These are phyloP conservation scores for Kwoniella mangroviensis DNA, from an alignment of 768 basidiomycete species.

Conservation along the genomic window DNA sequence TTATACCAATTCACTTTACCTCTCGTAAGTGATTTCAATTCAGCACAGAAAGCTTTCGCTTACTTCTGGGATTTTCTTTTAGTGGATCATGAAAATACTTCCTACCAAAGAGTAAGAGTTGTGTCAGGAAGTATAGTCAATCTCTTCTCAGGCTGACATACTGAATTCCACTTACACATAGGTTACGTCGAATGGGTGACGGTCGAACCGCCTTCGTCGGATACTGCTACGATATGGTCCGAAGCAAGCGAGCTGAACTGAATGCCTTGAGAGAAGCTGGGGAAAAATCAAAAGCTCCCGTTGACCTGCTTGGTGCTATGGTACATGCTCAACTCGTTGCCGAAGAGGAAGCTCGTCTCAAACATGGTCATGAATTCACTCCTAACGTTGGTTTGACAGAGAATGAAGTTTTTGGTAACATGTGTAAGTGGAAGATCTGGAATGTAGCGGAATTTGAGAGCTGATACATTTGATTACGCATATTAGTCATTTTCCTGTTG, in stretches of 20 bases:
- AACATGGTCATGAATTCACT: conserved; percentile 8
- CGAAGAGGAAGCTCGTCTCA: conserved; percentile 23
- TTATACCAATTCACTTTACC: conserved; percentile 27
- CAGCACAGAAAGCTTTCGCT: background rate
- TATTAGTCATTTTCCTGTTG: conserved; percentile 16
- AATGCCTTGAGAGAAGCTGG: conserved; percentile 4
- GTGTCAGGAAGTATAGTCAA: background rate
- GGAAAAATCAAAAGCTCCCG: conserved; percentile 27
- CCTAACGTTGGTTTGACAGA: conserved; percentile 36
- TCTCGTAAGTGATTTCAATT: conserved; percentile 1
- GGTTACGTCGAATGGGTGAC: conserved; percentile 25
- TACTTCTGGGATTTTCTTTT: no score
- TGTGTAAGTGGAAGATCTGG: conserved; percentile 23
- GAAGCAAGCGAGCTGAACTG: conserved; percentile 13
- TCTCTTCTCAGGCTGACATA: background rate
- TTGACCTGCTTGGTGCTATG: conserved; percentile 39
- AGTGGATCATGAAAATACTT: conserved; percentile 13
- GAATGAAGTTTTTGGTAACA: conserved; percentile 42
- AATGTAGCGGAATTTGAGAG: no score
- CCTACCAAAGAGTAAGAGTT: conserved; percentile 3
- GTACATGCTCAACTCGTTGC: conserved; percentile 37
- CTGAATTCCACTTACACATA: background rate
- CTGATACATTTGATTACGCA: no score
- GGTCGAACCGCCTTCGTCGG: conserved; percentile 28
- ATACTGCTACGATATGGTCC: conserved; percentile 29